Percentiles rank a stretch among this genome's conserved stretches.
These are phyloP conservation scores for Saccharata proteae DNA, from an alignment of 2,329 filamentous ascomycete species.

Conservation along the genomic window DNA sequence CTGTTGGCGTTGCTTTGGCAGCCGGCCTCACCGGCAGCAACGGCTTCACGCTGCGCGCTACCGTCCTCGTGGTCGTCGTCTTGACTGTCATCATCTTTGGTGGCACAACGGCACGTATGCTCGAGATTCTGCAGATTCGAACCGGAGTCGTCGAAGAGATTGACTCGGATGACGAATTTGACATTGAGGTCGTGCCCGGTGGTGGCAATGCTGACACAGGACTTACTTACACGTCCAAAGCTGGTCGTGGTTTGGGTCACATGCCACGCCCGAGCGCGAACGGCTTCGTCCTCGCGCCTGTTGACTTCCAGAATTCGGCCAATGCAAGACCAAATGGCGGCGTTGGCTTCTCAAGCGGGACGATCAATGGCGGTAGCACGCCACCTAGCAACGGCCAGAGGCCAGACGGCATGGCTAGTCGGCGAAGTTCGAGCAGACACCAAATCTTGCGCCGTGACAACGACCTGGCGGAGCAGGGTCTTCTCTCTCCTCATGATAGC, in stretches of 20 bases:
- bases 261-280: conserved; percentile 47
- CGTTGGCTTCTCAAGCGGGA: conserved; percentile 48
- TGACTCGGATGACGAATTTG: conserved; percentile 96
- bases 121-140: conserved; percentile 92
- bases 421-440: conserved; percentile 41
- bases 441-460: conserved; percentile 13
- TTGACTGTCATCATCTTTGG: conserved; percentile 98
- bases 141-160: conserved; percentile 95
- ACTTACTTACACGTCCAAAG: conserved; percentile 63
- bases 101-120: conserved; percentile 91
- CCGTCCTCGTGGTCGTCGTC: conserved; percentile 94
- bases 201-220: conserved; percentile 38
- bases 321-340: conserved; percentile 33
- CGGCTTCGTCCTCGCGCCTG: conserved; percentile 42
- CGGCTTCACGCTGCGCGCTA: conserved; percentile 72
- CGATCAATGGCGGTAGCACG: conserved; percentile 27
- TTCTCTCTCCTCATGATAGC: conserved; percentile 38
- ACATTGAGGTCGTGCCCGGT: conserved; percentile 64
- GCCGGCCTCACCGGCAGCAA: conserved; percentile 77
- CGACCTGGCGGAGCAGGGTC: conserved; percentile 40
- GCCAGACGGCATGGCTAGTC: conserved; percentile 27
- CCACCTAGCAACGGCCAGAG: conserved; percentile 27
- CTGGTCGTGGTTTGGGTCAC: conserved; percentile 65
- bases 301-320: conserved; percentile 23
- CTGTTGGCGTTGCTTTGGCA: conserved; percentile 88